Conservation (phyloP, 2,329 filamentous ascomycete genomes). For the Beauveria caledonica region DNA sequence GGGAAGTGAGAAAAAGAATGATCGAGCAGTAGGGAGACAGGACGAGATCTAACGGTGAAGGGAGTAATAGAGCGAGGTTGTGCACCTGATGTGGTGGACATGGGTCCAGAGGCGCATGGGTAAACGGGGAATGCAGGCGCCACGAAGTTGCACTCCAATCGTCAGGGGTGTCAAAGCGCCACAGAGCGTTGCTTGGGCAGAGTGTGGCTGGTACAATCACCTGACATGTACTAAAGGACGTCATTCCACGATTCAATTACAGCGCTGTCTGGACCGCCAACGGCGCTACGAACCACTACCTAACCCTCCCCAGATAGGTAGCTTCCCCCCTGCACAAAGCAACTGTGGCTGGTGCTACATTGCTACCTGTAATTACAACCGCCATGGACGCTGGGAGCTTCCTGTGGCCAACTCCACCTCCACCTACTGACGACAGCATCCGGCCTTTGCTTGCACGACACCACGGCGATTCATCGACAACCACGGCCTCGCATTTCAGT, state of each 20-base stretch:
- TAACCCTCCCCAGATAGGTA: not conserved
- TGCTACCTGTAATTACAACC: not conserved
- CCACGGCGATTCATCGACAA: conserved; percentile 4
- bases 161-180: not conserved
- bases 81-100: conserved; percentile 7
- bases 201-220: conserved; percentile 25
- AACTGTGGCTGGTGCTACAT: not conserved
- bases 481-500: not conserved
- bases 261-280: not conserved
- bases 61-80: not conserved
- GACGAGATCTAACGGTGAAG: not conserved
- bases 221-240: conserved; percentile 17
- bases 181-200: not conserved
- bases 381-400: conserved; percentile 1
- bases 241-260: not conserved
- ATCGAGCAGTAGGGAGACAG: not conserved
- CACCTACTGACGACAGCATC: conserved; percentile 10
- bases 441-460: conserved; percentile 6
- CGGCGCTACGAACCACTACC: conserved; percentile 10
- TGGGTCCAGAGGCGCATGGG: conserved; percentile 1
- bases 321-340: not conserved
- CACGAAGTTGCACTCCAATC: not conserved
- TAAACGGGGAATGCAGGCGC: not conserved
- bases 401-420: conserved; percentile 8
- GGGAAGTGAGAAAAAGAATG: not conserved